A percentile compares a stretch with the other conserved stretches of the same genome.
These are phyloP conservation scores for Zygnema circumcarinatum DNA, from an alignment of 139 green algal genomes.

Conservation along the genomic window DNA sequence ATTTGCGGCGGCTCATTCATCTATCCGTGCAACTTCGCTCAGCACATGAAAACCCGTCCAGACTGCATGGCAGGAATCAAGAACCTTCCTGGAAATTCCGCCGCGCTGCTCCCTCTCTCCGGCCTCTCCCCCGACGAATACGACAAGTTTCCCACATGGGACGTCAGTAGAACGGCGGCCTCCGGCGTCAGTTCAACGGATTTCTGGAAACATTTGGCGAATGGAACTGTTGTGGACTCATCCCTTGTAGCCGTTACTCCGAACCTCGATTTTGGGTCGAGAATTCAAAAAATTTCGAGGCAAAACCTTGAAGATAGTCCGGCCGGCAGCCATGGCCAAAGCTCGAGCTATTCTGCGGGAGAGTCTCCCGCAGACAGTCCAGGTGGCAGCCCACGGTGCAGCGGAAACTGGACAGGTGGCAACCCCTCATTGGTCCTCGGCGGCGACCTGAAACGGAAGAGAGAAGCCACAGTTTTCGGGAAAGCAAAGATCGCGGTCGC, in stretches of 20 bases:
- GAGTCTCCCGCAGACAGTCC: not conserved
- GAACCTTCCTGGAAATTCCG: not conserved
- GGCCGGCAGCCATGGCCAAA: not conserved
- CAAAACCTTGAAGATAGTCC: not conserved
- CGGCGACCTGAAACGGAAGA: not conserved
- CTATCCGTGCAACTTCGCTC: constrained; percentile 59
- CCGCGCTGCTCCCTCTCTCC: not conserved
- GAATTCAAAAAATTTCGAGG: not conserved
- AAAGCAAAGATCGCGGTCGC: not conserved
- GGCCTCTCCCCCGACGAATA: not conserved
- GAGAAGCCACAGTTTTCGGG: not conserved
- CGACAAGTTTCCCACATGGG: not conserved
- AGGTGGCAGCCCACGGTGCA: not conserved
- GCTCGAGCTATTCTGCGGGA: not conserved
- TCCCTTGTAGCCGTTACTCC: too few species aligned
- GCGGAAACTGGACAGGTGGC: not conserved
- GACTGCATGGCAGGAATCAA: constrained; percentile 19
- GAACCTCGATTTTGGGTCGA: too few species aligned
- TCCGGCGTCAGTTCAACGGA: too few species aligned
- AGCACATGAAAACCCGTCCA: constrained; percentile 40
- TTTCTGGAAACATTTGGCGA: not conserved
- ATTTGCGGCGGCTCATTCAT: constrained; percentile 46
- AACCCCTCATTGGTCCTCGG: not conserved
- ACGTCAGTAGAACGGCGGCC: too few species aligned
- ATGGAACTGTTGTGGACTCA: not conserved